Base-by-base conservation (phyloP, 257 asterid genomes). In the Knoxia roxburghii region DNA sequence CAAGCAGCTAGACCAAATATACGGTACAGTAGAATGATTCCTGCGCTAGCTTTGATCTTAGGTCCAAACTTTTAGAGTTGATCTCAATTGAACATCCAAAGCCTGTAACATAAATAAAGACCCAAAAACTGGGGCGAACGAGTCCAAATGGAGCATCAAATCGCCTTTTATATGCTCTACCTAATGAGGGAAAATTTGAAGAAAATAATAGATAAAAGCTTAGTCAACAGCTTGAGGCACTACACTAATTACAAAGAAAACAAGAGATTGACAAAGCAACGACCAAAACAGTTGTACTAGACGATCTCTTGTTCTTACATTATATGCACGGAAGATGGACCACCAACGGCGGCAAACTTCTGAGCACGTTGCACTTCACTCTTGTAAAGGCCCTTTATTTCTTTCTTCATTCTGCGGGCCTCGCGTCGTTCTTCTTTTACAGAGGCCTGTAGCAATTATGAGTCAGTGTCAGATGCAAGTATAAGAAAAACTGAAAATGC, bases 271-370 rank as follows among this genome's bases (percentile, higher is more conserved):
- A 57, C 12, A 27, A 56, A 17, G 13, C 6, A 29, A 55, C 14
- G 40, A 21, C 32, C 10, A 30, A 58, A 14, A 10, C 11, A 51
- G n/a, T 8, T 51, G 0, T 30, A 2, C 10, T 48, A 4, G 0
- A 48, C 7, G 1, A 37, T 9, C 13, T 26, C 30, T 18, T 20
- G 70, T 52, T 55, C 80, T 86, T 76, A 94, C 99, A 86, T 84
- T 68, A 94, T 86, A 85, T 84, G 99, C 69, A 88, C 83, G 26
- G 96, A 71, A 33, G 97, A 86, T 78, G 99, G 99, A 30, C 95
- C 92, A 32, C 95, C 78, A 74, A 80, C 75, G 68, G 99, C 99
- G 72, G 97, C 97, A 23, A 90, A 94, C 72, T 81, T 94, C 80
- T 90, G 99, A 61, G 99, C 99, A 43, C 54, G 95, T 52, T 85